phyloP scores from a whole-genome alignment of 2,329 filamentous ascomycete species.

The Pseudogymnoascus sp. region DNA sequence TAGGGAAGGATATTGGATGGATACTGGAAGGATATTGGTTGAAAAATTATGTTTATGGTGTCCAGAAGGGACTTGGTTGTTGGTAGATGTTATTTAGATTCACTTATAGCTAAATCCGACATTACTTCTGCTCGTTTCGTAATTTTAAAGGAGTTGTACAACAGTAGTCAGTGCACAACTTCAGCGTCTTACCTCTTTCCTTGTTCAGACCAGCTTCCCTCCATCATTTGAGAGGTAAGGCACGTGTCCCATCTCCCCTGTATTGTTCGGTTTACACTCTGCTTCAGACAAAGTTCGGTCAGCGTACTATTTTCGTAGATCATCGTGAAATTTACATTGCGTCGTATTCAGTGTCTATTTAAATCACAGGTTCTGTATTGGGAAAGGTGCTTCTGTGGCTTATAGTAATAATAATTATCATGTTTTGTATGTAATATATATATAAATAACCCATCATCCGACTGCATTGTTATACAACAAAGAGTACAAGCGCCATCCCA shows the following conservation, averaged over 20 bases:
- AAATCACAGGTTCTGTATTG: too few species aligned
- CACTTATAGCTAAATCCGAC: neutral
- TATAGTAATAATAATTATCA: neutral
- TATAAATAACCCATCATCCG: neutral
- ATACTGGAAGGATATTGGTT: neutral
- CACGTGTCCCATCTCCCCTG: neutral
- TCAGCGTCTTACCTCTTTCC: neutral
- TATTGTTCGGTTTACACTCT: neutral
- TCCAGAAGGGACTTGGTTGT: neutral
- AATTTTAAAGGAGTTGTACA: neutral
- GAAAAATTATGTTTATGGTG: neutral
- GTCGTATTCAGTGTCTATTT: too few species aligned
- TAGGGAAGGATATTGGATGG: neutral
- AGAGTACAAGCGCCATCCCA: constrained; percentile 4
- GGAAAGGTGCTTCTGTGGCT: neutral
- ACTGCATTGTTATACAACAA: constrained; percentile 4
- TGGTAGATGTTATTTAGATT: neutral
- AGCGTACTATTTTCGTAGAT: neutral
- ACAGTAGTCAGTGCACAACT: neutral
- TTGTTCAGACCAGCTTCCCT: neutral
- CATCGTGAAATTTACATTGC: too few species aligned
- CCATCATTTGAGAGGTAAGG: neutral
- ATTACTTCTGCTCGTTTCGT: neutral
- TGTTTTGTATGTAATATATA: neutral
- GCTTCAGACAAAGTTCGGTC: neutral